Base-by-base conservation (phyloP, 352 stramenopile species). In the Globisporangium spinosum region DNA sequence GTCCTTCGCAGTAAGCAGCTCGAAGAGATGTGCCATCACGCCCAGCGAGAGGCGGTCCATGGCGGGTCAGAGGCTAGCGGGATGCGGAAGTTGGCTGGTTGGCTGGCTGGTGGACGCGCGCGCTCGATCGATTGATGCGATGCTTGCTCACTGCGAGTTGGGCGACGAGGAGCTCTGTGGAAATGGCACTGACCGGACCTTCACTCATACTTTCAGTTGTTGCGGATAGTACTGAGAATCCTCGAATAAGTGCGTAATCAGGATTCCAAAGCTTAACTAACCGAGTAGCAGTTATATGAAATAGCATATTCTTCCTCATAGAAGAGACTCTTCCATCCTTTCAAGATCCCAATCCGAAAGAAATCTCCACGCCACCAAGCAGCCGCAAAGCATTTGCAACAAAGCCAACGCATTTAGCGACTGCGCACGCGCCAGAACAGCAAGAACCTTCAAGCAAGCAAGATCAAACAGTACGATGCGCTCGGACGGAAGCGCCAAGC, bases 1-100 rank as follows among this genome's bases (percentile, higher is more conserved):
- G 67, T 94, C 86, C 15, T 60, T 66, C 0, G 84, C 78, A 22
- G 83, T 77, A 51, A 94, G 76, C 34, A 91, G 73, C 67, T 79
- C 77, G 47, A 93, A 86, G 58, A 94, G 64, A 15, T 85, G 75
- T 58, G 83, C 74, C 35, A 94, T 62, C 25, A 85, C 73, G 35
- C 72, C 66, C 13, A 85, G 74, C 13, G 82, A 76, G 1, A 94
- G 74, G 60, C 75, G 74, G 60, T 94, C 83, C 84, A 93, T 94
- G 34, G 56, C 51, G 38, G 3, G 49, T 25, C 3, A 34, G 55
- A 43, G 55, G 5, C 27, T 32, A 13, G n/a, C 2, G 12, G 22
- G n/a, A 22, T 20, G 25, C 60, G 29, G 29, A 32, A 32, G 29
- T 32, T 2, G 22, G 12, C 20, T 53, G 17, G 12, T 17, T 53